Base-by-base conservation (phyloP, 2,329 filamentous ascomycete species). In the Diaporthe aspalathi region DNA sequence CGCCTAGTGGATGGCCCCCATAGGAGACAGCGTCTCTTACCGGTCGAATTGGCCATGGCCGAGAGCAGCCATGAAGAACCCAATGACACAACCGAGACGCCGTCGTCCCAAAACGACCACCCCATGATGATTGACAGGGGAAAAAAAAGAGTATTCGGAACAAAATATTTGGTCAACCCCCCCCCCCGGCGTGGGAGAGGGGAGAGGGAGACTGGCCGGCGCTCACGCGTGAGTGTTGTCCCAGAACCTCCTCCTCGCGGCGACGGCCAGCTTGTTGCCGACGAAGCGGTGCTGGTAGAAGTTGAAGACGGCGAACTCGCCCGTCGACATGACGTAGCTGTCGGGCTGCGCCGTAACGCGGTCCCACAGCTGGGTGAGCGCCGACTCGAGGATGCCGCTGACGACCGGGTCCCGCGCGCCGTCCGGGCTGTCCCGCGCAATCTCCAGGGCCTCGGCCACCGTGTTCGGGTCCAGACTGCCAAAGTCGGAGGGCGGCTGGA, bases 271-370 rank as follows among this genome's bases (percentile, higher is more conserved):
- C 74, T 82, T 78, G 74, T 87, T 80, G 72, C 88, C 88, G 38
- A 83, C 80, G 78, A 92, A 94, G 12, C 91, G 88, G 73, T 87
- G 82, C 73, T 93, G 91, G 80, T 92, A 95, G 81, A 92, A 95
- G 84, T 96, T 97, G 88, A 97, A 94, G 72, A 97, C 87, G 68
- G 93, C 90, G 77, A 96, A 97, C 82, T 97, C 94, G 80, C 94
- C 90, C 73, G 87, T 85, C 43, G 85, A 90, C 84, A 97, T 90
- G 74, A 96, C 81, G 80, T 95, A 97, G n/a, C 85, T 84, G 65
- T 88, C 82, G 1, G 92, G 92, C 40, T 91, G 84, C 4, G 85
- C 84, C 76, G 90, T 83, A 70, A 97, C 87, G 76, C 89, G 91
- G 53, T 78, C 79, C 93, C 93, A 95, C 74, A 95, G 88, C 73